phyloP scores from a whole-genome alignment of 2,329 filamentous ascomycete species.

The Beauveria asiatica region DNA sequence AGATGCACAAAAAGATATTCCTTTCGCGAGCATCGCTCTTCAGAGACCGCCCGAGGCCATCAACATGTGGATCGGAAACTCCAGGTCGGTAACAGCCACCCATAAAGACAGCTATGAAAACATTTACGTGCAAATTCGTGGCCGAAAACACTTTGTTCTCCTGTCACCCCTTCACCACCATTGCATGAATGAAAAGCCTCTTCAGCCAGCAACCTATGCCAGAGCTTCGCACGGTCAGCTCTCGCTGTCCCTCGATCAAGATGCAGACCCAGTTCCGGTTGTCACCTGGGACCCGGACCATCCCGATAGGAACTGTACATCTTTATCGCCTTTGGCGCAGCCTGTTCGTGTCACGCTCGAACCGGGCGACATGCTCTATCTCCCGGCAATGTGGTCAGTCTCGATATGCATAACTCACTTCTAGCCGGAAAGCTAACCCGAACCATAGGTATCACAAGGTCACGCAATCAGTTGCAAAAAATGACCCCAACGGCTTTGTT shows the following conservation, averaged over 20 bases:
- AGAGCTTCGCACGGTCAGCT: slow-evolving; percentile 23
- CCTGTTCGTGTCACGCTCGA: slow-evolving; percentile 61
- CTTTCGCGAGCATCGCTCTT: slow-evolving; percentile 67
- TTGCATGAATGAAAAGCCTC: slow-evolving; percentile 55
- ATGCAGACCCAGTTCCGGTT: slow-evolving; percentile 47
- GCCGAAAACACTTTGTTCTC: slow-evolving; percentile 66
- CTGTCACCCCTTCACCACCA: slow-evolving; percentile 63
- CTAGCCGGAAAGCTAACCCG: not conserved
- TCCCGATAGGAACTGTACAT: slow-evolving; percentile 40
- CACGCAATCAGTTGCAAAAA: slow-evolving; percentile 56
- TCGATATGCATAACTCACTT: not conserved
- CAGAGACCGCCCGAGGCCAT: slow-evolving; percentile 60
- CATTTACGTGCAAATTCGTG: slow-evolving; percentile 68
- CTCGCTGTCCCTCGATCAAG: slow-evolving; percentile 26
- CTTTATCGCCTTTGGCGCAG: slow-evolving; percentile 49
- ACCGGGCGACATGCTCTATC: slow-evolving; percentile 72
- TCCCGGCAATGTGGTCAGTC: slow-evolving; percentile 68
- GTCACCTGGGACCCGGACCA: slow-evolving; percentile 67
- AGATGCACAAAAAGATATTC: slow-evolving; percentile 55
- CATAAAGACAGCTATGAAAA: slow-evolving; percentile 86
- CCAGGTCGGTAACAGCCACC: slow-evolving; percentile 58
- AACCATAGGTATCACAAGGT: slow-evolving; percentile 67
- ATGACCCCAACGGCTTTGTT: slow-evolving; percentile 60
- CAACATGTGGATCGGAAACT: slow-evolving; percentile 77
- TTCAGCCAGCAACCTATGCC: slow-evolving; percentile 52